Conservation (phyloP, 1,139 yeast genomes). For the Zhuliangozyma parablackwelliae region DNA sequence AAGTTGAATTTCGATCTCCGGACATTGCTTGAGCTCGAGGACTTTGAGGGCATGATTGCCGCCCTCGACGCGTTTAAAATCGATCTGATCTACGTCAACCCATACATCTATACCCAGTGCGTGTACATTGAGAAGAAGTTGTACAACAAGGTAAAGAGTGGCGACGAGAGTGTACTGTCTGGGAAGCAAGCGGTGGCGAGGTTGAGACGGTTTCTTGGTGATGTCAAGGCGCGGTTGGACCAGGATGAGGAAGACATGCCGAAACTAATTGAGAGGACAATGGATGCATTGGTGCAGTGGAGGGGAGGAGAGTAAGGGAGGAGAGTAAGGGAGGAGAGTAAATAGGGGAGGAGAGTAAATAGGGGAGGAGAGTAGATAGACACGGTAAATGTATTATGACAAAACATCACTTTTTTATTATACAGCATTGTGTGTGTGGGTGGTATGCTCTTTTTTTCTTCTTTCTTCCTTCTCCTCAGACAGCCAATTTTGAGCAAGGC, state of each 20-base stretch:
- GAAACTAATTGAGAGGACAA: conserved; percentile 16
- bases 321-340: no score
- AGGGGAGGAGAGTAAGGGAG: conserved; percentile 3
- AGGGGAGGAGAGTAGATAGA: conserved; percentile 5
- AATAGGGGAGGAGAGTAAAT: no score
- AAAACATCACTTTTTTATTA: no score
- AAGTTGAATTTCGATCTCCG: conserved; percentile 22
- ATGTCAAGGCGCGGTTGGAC: conserved; percentile 25
- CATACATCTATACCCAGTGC: conserved; percentile 32
- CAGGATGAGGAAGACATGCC: conserved; percentile 26
- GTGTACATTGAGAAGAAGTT: conserved; percentile 25
- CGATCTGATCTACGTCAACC: conserved; percentile 27
- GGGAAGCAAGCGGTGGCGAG: conserved; percentile 10
- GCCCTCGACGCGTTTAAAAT: conserved; percentile 28
- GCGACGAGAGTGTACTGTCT: background rate
- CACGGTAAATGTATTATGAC: conserved; percentile 1
- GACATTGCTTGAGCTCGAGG: conserved; percentile 15
- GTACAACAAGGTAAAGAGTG: conserved; percentile 2
- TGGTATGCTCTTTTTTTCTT: no score
- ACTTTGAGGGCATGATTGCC: conserved; percentile 17
- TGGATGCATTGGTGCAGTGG: conserved; percentile 27
- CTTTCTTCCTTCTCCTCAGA: no score
- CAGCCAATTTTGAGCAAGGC: background rate
- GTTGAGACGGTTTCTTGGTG: conserved; percentile 31
- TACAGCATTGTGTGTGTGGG: no score